Base-by-base conservation (phyloP, 208 protist genomes). In the Trichomonas vaginalis region DNA sequence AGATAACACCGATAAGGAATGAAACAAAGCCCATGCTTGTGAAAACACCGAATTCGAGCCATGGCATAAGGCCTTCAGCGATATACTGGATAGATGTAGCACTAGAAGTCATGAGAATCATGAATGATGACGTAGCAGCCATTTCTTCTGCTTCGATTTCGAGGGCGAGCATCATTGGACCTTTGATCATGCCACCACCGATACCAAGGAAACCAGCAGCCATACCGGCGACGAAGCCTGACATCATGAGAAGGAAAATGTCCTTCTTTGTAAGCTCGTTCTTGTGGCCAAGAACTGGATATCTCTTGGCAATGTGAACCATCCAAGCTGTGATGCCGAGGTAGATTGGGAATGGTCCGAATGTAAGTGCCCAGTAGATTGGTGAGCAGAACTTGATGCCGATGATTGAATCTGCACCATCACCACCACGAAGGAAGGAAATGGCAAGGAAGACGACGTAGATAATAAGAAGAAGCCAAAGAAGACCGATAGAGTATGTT, bases 41-140 rank as follows among this genome's bases (percentile, higher is more conserved):
- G 32, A 42, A 92, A 17, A 92, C 46, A 35, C 45, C 86, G 35
- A 92, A 92, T 51, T 92, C 86, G 21, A 27, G 14, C 12, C 27
- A 48, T 35, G 27, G 45, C 45, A 92, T 51, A 8, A 40, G 15
- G 8, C 86, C 86, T 35, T 92, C 37, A 14, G 86, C 86, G 27
- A 92, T 92, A 51, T 51, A 92, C 37, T 48, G 45, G 27, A 92
- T 92, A 15, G 86, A 92, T n/a, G 86, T 92, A 39, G 35, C 37
- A 51, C 45, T 39, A n/a, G 86, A 48, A 56, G 86, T 92, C 17
- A 92, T 23, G 15, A 92, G 45, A 92, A 92, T 42, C 40, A 92
- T 48, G 45, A 92, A 92, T 56, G 96, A 47, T 82, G 96, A 96
- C 42, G 96, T 96, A n/a, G 96, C 96, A 32, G 96, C 61, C 49